phyloP scores from a whole-genome alignment of 192 early-diverging fungal species.

The Backusella luteola region DNA sequence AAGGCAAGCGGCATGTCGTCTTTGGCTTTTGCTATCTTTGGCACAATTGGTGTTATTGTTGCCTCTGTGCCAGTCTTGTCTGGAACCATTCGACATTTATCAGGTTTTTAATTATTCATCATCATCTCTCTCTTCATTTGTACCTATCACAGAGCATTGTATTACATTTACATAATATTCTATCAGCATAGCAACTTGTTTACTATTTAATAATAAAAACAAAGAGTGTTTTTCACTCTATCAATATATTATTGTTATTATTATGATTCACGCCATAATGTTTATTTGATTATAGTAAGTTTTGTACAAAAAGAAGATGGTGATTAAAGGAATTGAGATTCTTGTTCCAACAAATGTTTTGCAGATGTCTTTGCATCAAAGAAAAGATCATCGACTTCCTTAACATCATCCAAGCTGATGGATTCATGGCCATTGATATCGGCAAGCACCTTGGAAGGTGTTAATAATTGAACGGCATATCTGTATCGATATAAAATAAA shows the following conservation, averaged over 20 bases:
- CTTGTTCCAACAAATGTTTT: constrained; percentile 58
- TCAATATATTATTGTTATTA: too few relatives aligned
- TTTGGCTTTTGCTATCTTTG: constrained; percentile 19
- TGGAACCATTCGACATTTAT: neutral
- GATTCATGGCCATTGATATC: constrained; percentile 81
- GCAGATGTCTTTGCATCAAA: constrained; percentile 84
- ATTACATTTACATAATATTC: neutral
- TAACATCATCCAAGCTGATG: constrained; percentile 83
- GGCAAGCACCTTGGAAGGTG: constrained; percentile 86
- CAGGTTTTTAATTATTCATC: neutral
- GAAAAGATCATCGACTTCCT: constrained; percentile 85
- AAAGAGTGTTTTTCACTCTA: too few relatives aligned
- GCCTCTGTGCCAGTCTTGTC: constrained; percentile 12
- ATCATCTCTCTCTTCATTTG: neutral
- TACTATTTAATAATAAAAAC: neutral
- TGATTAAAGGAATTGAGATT: constrained; percentile 22
- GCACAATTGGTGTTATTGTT: constrained; percentile 14
- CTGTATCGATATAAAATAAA: constrained; percentile 30
- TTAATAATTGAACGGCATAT: constrained; percentile 94
- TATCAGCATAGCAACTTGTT: neutral
- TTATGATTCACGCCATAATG: neutral
- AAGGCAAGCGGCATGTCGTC: constrained; percentile 18
- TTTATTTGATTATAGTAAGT: neutral
- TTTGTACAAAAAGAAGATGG: neutral
- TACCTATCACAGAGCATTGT: neutral